phyloP scores from a whole-genome alignment of 345 rosid species.

The Anastatica hierochuntica region DNA sequence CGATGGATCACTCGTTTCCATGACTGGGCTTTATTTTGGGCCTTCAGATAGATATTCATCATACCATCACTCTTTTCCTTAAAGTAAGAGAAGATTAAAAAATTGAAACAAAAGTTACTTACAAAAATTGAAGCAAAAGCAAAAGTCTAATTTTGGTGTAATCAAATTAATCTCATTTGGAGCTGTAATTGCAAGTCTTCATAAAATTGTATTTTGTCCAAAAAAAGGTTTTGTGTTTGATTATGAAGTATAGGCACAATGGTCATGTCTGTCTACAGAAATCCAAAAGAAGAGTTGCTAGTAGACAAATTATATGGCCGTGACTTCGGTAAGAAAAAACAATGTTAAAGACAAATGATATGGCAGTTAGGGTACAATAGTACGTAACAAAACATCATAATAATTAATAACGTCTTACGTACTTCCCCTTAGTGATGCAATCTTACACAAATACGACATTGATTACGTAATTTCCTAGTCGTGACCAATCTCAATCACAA shows the following conservation, averaged over 20 bases:
- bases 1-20: no score
- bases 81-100: no score
- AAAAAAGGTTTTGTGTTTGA: no score
- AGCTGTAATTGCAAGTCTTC: no score
- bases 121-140: no score
- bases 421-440: slow-evolving; percentile 16
- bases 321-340: slow-evolving; percentile 9
- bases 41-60: no score
- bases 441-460: slow-evolving; percentile 18
- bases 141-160: no score
- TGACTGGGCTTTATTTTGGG: no score
- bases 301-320: slow-evolving; percentile 5
- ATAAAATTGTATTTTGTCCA: no score
- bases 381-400: slow-evolving; percentile 18
- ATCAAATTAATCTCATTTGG: no score
- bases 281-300: not conserved
- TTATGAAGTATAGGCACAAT: not conserved
- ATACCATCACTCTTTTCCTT: no score
- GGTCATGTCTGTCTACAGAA: not conserved
- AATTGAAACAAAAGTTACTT: no score
- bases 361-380: slow-evolving; percentile 23
- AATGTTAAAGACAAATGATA: slow-evolving; percentile 15
- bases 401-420: slow-evolving; percentile 20
- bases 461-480: slow-evolving; percentile 17
- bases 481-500: slow-evolving; percentile 14